Evolutionary conservation across 78 protist species (phyloP), one percentile per base, ranked within the genome.

Genomic region (Goniomonas avonlea): DNA sequence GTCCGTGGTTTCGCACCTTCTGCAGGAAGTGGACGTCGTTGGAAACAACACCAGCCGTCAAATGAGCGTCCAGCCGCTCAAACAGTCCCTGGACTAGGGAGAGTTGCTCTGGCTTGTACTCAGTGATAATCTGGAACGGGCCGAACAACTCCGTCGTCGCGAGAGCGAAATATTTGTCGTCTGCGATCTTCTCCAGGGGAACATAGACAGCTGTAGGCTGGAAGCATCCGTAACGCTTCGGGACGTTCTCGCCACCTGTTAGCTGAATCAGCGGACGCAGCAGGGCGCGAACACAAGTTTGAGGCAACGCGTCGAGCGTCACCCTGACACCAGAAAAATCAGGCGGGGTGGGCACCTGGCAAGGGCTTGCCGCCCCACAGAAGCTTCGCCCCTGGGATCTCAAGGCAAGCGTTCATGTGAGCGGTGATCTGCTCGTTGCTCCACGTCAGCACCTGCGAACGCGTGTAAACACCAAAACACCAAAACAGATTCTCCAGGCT

Each of bases 181-280:
- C 7, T 29, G 27, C 59, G 27, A 55, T 68, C 71, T 41, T 0
- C 59, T 50, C 68, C 18, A 79, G 13, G 27, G 83, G 83, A 27
- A 79, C 77, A 3, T 5, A 37, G 34, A 79, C 83, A 20, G 77
- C 77, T 15, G 83, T 79, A 5, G 83, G 79, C 70, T 50, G 59
- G 29, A 66, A 7, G 41, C 37, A 2, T 1, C 84, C 84, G 75
- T 55, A 80, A 41, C 61, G 13, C 59, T 27, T 38, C 39, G 84
- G 84, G 73, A 80, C 41, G 68, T 63, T 60, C 17, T 11, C 43
- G 63, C 43, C 34, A 5, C 37, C 71, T 23, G 4, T 63, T 39
- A 63, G 15, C 71, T 63, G 47, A 45, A 9, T 45, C 9, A 9
- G 39, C 35, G 32, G 66, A 4, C 40, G 32, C 34, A 7, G 59